These are phyloP conservation scores for Coffea canephora DNA, from an alignment of 257 asterid genomes.

Conservation along the genomic window DNA sequence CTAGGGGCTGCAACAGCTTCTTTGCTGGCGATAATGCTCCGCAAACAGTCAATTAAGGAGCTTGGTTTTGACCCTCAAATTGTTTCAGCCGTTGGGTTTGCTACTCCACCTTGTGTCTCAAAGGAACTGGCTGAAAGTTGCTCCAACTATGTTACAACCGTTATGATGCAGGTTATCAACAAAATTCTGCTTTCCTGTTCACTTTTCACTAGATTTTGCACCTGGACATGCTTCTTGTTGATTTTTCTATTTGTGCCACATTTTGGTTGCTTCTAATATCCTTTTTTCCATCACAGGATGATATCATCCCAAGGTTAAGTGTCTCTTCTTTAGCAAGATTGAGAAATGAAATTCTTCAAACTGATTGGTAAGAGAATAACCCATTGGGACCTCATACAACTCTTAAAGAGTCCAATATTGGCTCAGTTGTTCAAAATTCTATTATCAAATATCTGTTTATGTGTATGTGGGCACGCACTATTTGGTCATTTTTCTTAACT, in stretches of 20 bases:
- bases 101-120: constrained; percentile 92
- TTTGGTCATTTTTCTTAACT: not conserved
- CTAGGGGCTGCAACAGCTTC: constrained; percentile 94
- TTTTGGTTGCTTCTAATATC: constrained; percentile 5
- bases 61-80: constrained; percentile 88
- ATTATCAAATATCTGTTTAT: not conserved
- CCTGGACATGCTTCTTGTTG: not conserved
- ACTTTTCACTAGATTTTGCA: constrained; percentile 5
- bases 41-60: constrained; percentile 55
- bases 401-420: not conserved
- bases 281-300: constrained; percentile 52
- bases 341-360: constrained; percentile 89
- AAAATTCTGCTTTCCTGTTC: constrained; percentile 5
- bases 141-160: constrained; percentile 74
- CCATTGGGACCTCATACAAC: not conserved
- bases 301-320: constrained; percentile 81
- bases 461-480: not conserved
- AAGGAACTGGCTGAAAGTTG: constrained; percentile 89
- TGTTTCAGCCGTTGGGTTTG: constrained; percentile 77
- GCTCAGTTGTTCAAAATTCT: not conserved
- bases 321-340: constrained; percentile 65
- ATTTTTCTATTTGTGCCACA: not conserved
- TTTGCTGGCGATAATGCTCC: constrained; percentile 89
- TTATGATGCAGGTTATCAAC: constrained; percentile 77
- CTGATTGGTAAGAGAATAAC: constrained; percentile 76